These are phyloP conservation scores for Dissophora ornata DNA, from an alignment of 192 early-diverging fungal genomes.

Conservation along the genomic window DNA sequence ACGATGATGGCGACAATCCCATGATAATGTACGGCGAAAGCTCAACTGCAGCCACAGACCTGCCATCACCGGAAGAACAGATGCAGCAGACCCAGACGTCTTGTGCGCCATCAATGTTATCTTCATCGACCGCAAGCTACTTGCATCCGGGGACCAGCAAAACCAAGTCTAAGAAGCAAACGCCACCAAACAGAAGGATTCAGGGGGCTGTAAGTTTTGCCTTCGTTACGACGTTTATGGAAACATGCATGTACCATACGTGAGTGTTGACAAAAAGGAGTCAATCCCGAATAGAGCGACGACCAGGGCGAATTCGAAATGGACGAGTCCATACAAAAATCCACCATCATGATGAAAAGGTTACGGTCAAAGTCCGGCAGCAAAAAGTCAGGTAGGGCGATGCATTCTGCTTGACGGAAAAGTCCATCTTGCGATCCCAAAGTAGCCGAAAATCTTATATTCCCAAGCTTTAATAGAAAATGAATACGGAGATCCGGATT, in stretches of 20 bases:
- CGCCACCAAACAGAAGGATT: neutral
- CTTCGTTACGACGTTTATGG: neutral
- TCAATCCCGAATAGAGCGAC: neutral
- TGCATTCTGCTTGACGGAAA: neutral
- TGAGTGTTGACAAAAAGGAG: neutral
- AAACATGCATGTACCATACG: neutral
- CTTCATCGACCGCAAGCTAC: neutral
- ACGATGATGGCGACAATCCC: neutral
- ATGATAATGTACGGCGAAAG: too few species aligned
- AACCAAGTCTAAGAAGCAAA: neutral
- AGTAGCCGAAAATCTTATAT: neutral
- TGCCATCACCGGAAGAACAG: neutral
- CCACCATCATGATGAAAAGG: conserved; percentile 52
- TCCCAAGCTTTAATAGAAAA: conserved; percentile 9
- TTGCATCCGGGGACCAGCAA: neutral
- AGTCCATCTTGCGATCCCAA: too few species aligned
- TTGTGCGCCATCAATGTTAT: neutral
- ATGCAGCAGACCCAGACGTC: neutral
- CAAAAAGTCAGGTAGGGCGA: conserved; percentile 30
- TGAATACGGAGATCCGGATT: conserved; percentile 16
- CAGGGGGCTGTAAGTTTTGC: conserved; percentile 5
- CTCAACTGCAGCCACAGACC: neutral
- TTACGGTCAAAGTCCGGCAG: conserved; percentile 44
- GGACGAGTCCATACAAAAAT: conserved; percentile 46
- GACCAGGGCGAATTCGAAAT: conserved; percentile 22